These are phyloP conservation scores for Talaromyces sp. DNA, from an alignment of 2,329 filamentous ascomycete genomes.

Conservation along the genomic window DNA sequence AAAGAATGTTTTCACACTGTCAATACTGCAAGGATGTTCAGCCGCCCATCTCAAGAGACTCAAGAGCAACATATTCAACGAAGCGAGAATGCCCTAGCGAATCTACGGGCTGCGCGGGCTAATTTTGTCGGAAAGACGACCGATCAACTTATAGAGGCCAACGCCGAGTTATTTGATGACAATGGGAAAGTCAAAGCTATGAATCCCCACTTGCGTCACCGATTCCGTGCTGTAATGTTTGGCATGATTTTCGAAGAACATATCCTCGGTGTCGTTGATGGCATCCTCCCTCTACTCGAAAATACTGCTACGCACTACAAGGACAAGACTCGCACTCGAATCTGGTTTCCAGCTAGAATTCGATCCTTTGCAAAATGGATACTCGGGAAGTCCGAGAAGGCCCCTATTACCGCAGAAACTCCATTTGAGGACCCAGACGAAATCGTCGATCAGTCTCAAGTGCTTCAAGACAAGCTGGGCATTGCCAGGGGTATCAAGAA, in stretches of 20 bases:
- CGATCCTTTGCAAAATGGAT: slow-evolving; percentile 42
- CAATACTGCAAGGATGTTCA: slow-evolving; percentile 30
- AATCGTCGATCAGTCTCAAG: slow-evolving; percentile 32
- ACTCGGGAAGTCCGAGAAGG: slow-evolving; percentile 26
- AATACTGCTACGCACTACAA: slow-evolving; percentile 38
- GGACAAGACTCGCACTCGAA: slow-evolving; percentile 31
- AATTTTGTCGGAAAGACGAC: slow-evolving; percentile 36
- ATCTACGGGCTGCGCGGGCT: slow-evolving; percentile 27
- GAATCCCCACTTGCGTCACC: slow-evolving; percentile 23
- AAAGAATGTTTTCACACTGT: slow-evolving; percentile 30
- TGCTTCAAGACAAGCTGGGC: slow-evolving; percentile 37
- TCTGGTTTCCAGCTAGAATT: slow-evolving; percentile 46
- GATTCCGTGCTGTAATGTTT: slow-evolving; percentile 42
- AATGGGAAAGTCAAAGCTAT: slow-evolving; percentile 36
- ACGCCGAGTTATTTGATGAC: slow-evolving; percentile 42
- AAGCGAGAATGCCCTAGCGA: slow-evolving; percentile 23
- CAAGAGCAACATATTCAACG: slow-evolving; percentile 24
- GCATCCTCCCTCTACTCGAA: slow-evolving; percentile 36
- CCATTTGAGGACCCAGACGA: slow-evolving; percentile 27
- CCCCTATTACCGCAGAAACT: slow-evolving; percentile 23
- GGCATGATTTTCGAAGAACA: slow-evolving; percentile 50
- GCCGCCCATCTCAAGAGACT: slow-evolving; percentile 23
- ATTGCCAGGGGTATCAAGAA: slow-evolving; percentile 35
- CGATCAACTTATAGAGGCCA: slow-evolving; percentile 39
- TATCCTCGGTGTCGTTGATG: slow-evolving; percentile 29